Base-by-base conservation (phyloP, 345 rosid genomes). In the Camelina neglecta region DNA sequence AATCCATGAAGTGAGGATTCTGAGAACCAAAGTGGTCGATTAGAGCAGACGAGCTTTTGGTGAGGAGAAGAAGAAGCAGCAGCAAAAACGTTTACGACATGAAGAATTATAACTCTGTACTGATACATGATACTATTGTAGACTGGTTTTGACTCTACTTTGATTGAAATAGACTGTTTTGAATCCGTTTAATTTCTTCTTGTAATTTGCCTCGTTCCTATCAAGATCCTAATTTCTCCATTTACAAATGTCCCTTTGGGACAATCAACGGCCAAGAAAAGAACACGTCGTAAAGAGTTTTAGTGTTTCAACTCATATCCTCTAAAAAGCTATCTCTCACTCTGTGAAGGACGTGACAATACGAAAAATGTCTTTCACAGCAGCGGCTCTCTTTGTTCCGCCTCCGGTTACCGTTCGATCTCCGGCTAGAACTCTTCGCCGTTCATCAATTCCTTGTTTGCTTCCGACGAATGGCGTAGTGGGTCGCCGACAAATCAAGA, bases 1-100 rank as follows among this genome's bases (percentile, higher is more conserved):
- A 11, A 82, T 95, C 66, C 99, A 92, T 80, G 97, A 90, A n/a
- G 99, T 92, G 85, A 95, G 87, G 93, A 92, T 92, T 76, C 73
- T 95, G 23, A 76, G 93, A 49, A 81, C 93, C 50, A 84, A 96
- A 29, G 97, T 95, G 70, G 79, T 85, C 74, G 99, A 92, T 80
- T 92, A 80, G 68, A 6, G 44, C 20, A 51, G 57, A 57, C 7
- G 26, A 29, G 41, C 1, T 3, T 39, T 57, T 55, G 20, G 0
- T 4, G 41, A 56, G 53, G 2, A 41, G 67, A 1, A 29, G 38
- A 0, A 35, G 38, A 56, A 68, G 24, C 31, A 65, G 15, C 35
- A 50, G 69, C 31, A 15, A 41, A 41, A 48, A 51, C 7, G 31
- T 69, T 61, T 26, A 44, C 61, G 70, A 16, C 65, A 58, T 60